phyloP scores from a whole-genome alignment of 2,329 filamentous ascomycete genomes.

The Penicillium sp. region DNA sequence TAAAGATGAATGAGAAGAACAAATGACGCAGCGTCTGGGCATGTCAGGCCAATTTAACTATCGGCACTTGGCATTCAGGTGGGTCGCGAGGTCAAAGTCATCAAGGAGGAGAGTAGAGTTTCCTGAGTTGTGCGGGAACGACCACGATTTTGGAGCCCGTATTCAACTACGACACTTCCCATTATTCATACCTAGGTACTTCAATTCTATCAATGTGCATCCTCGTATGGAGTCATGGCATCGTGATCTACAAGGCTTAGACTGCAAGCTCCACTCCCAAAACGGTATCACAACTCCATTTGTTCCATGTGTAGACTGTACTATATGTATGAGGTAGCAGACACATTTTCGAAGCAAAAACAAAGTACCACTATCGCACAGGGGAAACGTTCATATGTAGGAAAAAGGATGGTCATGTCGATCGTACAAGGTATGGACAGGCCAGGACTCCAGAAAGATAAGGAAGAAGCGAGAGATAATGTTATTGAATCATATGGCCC shows the following conservation, averaged over 20 bases:
- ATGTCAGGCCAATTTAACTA: slow-evolving; percentile 2
- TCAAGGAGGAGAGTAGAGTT: background rate
- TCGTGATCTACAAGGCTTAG: slow-evolving; percentile 6
- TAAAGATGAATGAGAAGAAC: slow-evolving; percentile 14
- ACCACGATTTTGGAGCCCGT: background rate
- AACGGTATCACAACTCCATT: slow-evolving; percentile 1
- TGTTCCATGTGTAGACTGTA: background rate
- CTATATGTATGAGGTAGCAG: background rate
- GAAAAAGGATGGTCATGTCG: slow-evolving; percentile 17
- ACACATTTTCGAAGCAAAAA: background rate
- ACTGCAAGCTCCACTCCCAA: slow-evolving; percentile 5
- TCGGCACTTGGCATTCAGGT: slow-evolving; percentile 4
- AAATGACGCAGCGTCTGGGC: background rate
- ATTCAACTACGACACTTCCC: background rate
- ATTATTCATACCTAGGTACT: background rate
- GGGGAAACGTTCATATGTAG: slow-evolving; percentile 4
- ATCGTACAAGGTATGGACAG: slow-evolving; percentile 18
- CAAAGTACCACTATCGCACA: slow-evolving; percentile 1
- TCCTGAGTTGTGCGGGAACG: no score
- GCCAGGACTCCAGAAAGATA: slow-evolving; percentile 4
- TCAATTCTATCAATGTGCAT: background rate
- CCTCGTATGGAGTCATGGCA: background rate
- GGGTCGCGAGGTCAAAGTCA: slow-evolving; percentile 6
- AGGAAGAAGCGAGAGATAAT: slow-evolving; percentile 2
- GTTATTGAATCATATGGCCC: slow-evolving; percentile 64